Evolutionary conservation across 2,329 filamentous ascomycete species (phyloP), one percentile per base, ranked within the genome.

Genomic region (Zasmidium cellare): DNA sequence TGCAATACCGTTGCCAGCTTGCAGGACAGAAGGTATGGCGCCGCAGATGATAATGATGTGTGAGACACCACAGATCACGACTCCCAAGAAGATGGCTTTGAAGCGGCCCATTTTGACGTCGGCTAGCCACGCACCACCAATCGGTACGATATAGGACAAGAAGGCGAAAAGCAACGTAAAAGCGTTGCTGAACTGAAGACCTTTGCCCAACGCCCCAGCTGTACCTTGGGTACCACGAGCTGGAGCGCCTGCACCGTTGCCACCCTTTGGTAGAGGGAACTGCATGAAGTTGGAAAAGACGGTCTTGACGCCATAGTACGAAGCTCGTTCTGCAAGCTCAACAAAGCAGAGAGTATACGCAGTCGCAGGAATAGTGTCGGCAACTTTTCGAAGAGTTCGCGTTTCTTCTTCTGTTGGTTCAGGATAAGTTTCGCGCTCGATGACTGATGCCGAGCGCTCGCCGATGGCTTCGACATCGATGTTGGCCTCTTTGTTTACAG

Each of bases 211-310:
- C 11, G 85, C 86, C 62, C 85, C 86, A 20, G 80, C 82, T 1
- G 70, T 72, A 45, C 72, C 67, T 44, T 74, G 62, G 2, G 69
- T 66, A 2, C 67, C 71, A 46, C 60, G 58, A 1, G 70, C 60
- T 18, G 69, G 68, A 24, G 72, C 72, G 45, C 73, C 73, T 23
- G 69, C 66, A 22, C 72, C 73, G 53, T 72, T 72, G 1, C 73
- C 72, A 7, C 71, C 73, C 16, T 70, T 60, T 1, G 86, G 86
- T 3, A 89, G 68, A 2, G 82, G 80, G 9, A 82, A 81, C 64
- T 87, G 82, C 66, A 88, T 80, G 65, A 82, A 88, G 69, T 88
- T 88, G 61, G 77, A 77, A 69, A 86, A 85, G 7, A 82, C 72
- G 0, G 79, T 80, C 60, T 81, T 77, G 5, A 80, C 76, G 59